Evolutionary conservation across 1,139 yeast genomes (phyloP).

Genomic region (Yamadazyma epiphylla): DNA sequence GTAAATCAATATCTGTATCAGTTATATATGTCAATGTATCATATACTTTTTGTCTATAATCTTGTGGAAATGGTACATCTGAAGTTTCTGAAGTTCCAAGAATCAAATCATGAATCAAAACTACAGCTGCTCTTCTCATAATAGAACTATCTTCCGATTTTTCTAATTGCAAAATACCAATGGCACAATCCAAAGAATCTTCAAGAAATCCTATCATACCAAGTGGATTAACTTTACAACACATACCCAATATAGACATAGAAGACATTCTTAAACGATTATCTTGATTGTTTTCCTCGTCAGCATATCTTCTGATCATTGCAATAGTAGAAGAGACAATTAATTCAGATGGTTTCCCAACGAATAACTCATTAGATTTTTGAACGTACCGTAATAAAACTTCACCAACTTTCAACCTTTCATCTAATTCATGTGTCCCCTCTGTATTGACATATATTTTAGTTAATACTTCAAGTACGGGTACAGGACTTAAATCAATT

Average conservation of each 20-base stretch:
- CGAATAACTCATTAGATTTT: constrained; percentile 42
- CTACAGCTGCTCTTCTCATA: constrained; percentile 74
- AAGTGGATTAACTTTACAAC: constrained; percentile 57
- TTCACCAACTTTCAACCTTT: constrained; percentile 74
- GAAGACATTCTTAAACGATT: constrained; percentile 76
- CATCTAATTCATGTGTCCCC: constrained; percentile 47
- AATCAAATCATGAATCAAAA: constrained; percentile 62
- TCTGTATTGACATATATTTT: constrained; percentile 36
- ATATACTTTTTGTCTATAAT: constrained; percentile 40
- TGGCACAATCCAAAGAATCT: constrained; percentile 68
- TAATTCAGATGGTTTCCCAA: constrained; percentile 30
- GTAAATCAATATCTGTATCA: constrained; percentile 50
- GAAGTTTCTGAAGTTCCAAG: constrained; percentile 38
- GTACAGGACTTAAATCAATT: constrained; percentile 39
- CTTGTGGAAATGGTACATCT: constrained; percentile 47
- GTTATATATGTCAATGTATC: constrained; percentile 40
- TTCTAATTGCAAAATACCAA: constrained; percentile 69
- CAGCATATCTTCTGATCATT: constrained; percentile 30
- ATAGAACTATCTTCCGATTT: constrained; percentile 41
- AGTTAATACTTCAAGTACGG: constrained; percentile 38
- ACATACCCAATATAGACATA: constrained; percentile 71
- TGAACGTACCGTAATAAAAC: constrained; percentile 62
- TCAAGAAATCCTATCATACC: constrained; percentile 47
- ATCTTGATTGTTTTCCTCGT: constrained; percentile 37
- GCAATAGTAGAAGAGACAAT: constrained; percentile 31